These are phyloP conservation scores for Penicillium sp. DNA, from an alignment of 2,329 filamentous ascomycete species.

Conservation along the genomic window DNA sequence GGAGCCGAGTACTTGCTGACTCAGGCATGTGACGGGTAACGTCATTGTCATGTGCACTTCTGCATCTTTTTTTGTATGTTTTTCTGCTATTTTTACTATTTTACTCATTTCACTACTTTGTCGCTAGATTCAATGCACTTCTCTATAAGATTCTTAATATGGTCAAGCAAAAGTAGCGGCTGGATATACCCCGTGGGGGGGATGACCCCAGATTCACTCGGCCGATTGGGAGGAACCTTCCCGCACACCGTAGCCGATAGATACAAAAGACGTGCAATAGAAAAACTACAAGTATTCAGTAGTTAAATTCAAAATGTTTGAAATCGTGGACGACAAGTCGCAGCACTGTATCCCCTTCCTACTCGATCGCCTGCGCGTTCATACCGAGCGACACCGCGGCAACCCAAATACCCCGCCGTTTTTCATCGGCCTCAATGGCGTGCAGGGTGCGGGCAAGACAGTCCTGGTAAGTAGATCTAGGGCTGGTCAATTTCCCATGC, in stretches of 20 bases:
- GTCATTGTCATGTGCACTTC: constrained; percentile 19
- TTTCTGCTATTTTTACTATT: not conserved
- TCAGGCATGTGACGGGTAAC: constrained; percentile 23
- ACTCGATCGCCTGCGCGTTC: constrained; percentile 55
- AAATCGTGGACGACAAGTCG: constrained; percentile 73
- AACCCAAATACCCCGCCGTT: constrained; percentile 57
- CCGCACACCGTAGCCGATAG: constrained; percentile 14
- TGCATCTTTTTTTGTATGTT: not conserved
- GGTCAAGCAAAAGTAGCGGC: not conserved
- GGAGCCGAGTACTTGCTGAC: constrained; percentile 12
- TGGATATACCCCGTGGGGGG: constrained; percentile 12
- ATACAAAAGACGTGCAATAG: not conserved
- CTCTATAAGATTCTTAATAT: not conserved
- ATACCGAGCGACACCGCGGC: constrained; percentile 45
- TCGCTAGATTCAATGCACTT: not conserved
- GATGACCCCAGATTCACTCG: constrained; percentile 16
- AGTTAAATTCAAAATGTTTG: constrained; percentile 37
- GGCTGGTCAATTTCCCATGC: not conserved
- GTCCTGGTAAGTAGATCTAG: constrained; percentile 61
- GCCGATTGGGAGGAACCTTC: constrained; percentile 15
- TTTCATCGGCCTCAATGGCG: constrained; percentile 83
- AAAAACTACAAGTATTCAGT: not conserved
- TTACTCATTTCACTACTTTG: not conserved
- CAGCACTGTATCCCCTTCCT: constrained; percentile 76
- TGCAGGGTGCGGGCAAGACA: constrained; percentile 91